phyloP scores from a whole-genome alignment of 176 grass and related monocot genomes.

The Avena eriantha region DNA sequence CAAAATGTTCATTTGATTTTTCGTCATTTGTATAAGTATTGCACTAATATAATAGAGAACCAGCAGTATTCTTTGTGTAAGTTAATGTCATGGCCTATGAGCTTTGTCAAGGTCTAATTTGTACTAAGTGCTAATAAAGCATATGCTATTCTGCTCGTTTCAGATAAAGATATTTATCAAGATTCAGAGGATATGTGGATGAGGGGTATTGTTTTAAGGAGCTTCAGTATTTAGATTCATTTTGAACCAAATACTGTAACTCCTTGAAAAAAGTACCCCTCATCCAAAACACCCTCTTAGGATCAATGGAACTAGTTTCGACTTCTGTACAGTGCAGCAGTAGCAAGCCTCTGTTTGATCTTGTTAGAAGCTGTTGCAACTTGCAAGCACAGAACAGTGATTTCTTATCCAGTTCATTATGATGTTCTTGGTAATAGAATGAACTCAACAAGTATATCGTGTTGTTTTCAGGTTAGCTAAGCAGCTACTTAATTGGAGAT shows the following conservation, averaged over 20 bases:
- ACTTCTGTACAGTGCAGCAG: neutral
- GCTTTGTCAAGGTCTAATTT: neutral
- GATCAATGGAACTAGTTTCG: neutral
- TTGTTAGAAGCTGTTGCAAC: neutral
- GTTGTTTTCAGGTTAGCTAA: slow-evolving; percentile 45
- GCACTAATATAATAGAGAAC: neutral
- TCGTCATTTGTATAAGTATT: neutral
- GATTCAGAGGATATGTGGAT: neutral
- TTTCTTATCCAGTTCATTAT: neutral
- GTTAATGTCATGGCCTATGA: neutral
- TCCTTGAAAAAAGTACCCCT: neutral
- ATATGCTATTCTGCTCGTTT: neutral
- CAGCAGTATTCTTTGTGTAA: neutral
- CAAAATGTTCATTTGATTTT: neutral
- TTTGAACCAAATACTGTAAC: neutral
- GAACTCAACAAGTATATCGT: slow-evolving; percentile 6
- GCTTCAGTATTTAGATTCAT: neutral
- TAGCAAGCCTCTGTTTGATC: neutral
- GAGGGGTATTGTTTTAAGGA: neutral
- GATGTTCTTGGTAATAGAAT: slow-evolving; percentile 9
- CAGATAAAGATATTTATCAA: neutral
- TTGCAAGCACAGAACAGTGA: neutral
- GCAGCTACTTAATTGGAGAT: neutral
- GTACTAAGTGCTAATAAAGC: neutral
- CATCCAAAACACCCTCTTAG: neutral